Percentiles rank a stretch among this genome's conserved stretches.
These are phyloP conservation scores for Hyphopichia wangnamkhiaoensis DNA, from an alignment of 1,139 yeast genomes.

Conservation along the genomic window DNA sequence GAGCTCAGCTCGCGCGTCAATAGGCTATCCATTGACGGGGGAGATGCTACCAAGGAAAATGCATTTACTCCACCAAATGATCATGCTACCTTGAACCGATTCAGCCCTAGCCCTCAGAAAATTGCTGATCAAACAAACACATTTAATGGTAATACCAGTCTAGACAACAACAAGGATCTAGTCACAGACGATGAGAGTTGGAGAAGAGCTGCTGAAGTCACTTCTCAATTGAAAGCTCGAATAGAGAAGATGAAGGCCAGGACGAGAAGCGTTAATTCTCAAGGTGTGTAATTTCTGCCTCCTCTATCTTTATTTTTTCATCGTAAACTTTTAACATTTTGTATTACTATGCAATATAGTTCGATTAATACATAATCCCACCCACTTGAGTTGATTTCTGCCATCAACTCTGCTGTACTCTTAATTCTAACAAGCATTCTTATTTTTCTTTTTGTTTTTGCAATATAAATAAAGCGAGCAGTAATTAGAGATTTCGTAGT, in stretches of 20 bases:
- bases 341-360: too few species aligned
- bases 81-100: conserved; percentile 13
- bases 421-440: too few species aligned
- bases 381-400: too few species aligned
- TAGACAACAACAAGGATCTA: conserved; percentile 18
- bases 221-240: conserved; percentile 79
- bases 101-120: conserved; percentile 19
- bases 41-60: conserved; percentile 21
- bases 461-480: neutral
- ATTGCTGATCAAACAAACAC: conserved; percentile 13
- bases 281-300: neutral
- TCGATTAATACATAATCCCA: too few species aligned
- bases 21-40: conserved; percentile 44
- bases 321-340: too few species aligned
- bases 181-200: conserved; percentile 71
- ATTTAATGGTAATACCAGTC: conserved; percentile 8
- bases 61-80: conserved; percentile 9
- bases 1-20: conserved; percentile 49
- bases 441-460: neutral
- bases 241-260: conserved; percentile 88
- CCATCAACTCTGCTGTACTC: too few species aligned
- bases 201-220: conserved; percentile 89
- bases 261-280: conserved; percentile 28
- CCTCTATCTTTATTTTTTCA: too few species aligned
- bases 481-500: too few species aligned